phyloP scores from a whole-genome alignment of 1,284 basidiomycete species.

The Heterobasidion parviporum region DNA sequence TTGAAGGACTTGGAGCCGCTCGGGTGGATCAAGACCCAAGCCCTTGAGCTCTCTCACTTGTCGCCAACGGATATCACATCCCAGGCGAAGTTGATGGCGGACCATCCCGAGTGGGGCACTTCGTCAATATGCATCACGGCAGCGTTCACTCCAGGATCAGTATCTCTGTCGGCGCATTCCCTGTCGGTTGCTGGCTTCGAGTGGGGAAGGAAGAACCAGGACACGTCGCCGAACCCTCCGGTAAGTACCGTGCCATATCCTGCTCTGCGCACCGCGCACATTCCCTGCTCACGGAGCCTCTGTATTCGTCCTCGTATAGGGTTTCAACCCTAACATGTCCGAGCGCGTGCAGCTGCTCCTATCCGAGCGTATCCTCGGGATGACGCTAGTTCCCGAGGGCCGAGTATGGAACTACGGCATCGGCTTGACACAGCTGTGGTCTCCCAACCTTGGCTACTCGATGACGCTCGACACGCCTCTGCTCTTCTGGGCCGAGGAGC shows the following conservation, averaged over 20 bases:
- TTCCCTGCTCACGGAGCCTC: neutral
- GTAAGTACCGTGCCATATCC: conserved; percentile 25
- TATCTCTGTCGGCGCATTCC: conserved; percentile 90
- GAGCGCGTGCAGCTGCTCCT: conserved; percentile 92
- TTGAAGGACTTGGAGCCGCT: conserved; percentile 92
- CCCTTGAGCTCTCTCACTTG: conserved; percentile 86
- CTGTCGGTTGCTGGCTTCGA: conserved; percentile 91
- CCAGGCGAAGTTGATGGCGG: conserved; percentile 94
- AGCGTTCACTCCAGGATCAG: conserved; percentile 97
- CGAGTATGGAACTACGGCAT: conserved; percentile 93
- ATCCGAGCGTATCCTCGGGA: conserved; percentile 88
- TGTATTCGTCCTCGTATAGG: conserved; percentile 26
- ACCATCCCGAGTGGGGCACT: conserved; percentile 92
- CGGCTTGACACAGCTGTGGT: conserved; percentile 88
- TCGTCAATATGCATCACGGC: conserved; percentile 91
- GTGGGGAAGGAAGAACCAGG: conserved; percentile 93
- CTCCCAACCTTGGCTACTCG: conserved; percentile 75
- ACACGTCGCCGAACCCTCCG: conserved; percentile 77
- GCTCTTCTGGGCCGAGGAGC: conserved; percentile 94
- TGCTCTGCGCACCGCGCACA: too few species aligned
- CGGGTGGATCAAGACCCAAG: conserved; percentile 98
- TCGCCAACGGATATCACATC: conserved; percentile 93
- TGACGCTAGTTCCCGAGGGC: conserved; percentile 88
- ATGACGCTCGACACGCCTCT: conserved; percentile 89
- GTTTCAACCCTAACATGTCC: conserved; percentile 97